These are phyloP conservation scores for Zygosaccharomyces lentus DNA, from an alignment of 805 yeast species.

Conservation along the genomic window DNA sequence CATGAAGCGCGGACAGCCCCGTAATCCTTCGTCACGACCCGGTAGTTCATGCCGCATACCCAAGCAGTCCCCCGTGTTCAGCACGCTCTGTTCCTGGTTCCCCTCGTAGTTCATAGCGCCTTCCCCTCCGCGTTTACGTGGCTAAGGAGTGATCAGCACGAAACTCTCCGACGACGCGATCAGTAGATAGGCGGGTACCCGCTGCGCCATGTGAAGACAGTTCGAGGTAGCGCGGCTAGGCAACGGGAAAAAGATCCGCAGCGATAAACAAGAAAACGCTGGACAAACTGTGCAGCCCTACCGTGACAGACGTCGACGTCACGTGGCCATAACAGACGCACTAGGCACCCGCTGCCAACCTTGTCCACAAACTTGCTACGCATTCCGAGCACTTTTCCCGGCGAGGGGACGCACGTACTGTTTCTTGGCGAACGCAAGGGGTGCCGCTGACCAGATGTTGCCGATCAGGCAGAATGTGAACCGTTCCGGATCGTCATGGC, in stretches of 20 bases:
- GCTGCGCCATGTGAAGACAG: conserved; percentile 61
- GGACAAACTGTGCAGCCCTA: conserved; percentile 74
- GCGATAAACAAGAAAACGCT: conserved; percentile 76
- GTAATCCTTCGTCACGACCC: background rate
- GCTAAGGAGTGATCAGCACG: conserved; percentile 67
- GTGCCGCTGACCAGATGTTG: conserved; percentile 62
- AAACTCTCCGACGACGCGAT: conserved; percentile 74
- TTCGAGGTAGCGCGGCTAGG: conserved; percentile 40
- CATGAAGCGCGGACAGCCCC: background rate
- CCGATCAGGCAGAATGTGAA: conserved; percentile 74
- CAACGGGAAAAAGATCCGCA: no score
- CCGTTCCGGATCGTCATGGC: conserved; percentile 63
- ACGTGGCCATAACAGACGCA: conserved; percentile 71
- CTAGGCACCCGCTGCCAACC: conserved; percentile 55
- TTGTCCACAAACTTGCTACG: conserved; percentile 71
- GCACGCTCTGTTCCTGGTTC: conserved; percentile 12
- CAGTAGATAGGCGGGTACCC: conserved; percentile 60
- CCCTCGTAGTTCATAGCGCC: conserved; percentile 42
- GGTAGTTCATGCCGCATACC: background rate
- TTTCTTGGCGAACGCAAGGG: conserved; percentile 50
- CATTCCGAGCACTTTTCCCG: conserved; percentile 52
- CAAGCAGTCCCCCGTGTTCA: background rate
- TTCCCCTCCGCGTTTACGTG: conserved; percentile 55
- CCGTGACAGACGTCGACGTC: conserved; percentile 67
- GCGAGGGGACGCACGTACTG: conserved; percentile 57